Conservation (phyloP, 2,329 filamentous ascomycete genomes). For the Venturia carpophila region DNA sequence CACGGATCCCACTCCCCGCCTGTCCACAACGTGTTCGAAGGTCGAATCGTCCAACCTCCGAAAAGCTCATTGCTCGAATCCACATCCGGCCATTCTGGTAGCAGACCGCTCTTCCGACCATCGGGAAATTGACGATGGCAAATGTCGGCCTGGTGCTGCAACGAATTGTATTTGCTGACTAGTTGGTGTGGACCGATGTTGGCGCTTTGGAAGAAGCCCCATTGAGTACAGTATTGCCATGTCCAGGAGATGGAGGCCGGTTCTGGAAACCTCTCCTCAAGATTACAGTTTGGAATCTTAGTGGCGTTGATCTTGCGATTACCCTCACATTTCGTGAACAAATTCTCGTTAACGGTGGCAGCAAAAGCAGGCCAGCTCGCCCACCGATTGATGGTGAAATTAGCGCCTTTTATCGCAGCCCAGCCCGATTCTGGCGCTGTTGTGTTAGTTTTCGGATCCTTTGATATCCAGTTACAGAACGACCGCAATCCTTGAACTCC, state of each 20-base stretch:
- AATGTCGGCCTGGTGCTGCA: slow-evolving; percentile 37
- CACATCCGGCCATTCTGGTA: slow-evolving; percentile 37
- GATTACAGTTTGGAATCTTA: slow-evolving; percentile 29
- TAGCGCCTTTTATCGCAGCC: slow-evolving; percentile 34
- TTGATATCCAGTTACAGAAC: slow-evolving; percentile 43
- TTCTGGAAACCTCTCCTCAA: slow-evolving; percentile 31
- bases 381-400: slow-evolving; percentile 37
- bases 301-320: neutral
- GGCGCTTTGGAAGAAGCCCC: slow-evolving; percentile 43
- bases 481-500: slow-evolving; percentile 28
- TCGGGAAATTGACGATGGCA: slow-evolving; percentile 44
- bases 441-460: slow-evolving; percentile 32
- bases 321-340: slow-evolving; percentile 36
- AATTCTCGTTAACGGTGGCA: slow-evolving; percentile 32
- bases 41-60: slow-evolving; percentile 46
- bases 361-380: slow-evolving; percentile 35
- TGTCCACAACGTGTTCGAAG: slow-evolving; percentile 45
- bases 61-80: slow-evolving; percentile 36
- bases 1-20: slow-evolving; percentile 47
- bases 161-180: slow-evolving; percentile 40
- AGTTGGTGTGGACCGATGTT: slow-evolving; percentile 43
- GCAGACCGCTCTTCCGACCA: slow-evolving; percentile 31
- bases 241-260: slow-evolving; percentile 38
- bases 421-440: slow-evolving; percentile 36
- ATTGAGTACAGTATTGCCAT: slow-evolving; percentile 48